Conservation (phyloP, 1,139 yeast genomes). For the Candida glucosophila region DNA sequence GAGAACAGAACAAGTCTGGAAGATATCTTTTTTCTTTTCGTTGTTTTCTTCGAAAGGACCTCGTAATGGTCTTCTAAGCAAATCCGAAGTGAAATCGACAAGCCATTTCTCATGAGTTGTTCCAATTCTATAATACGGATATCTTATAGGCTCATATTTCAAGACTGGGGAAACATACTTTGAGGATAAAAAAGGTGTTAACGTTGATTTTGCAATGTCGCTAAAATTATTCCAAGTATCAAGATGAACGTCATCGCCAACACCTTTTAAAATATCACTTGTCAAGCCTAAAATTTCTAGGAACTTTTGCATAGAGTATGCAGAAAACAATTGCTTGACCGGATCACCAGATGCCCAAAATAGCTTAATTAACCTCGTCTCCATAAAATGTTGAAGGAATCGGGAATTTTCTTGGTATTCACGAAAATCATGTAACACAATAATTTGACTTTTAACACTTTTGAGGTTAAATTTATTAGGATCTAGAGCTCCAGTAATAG, state of each 20-base stretch:
- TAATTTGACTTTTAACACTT: slow-evolving; percentile 32
- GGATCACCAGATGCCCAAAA: slow-evolving; percentile 92
- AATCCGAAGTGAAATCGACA: slow-evolving; percentile 54
- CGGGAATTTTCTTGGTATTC: slow-evolving; percentile 54
- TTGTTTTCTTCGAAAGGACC: slow-evolving; percentile 5
- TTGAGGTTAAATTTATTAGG: slow-evolving; percentile 49
- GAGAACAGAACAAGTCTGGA: slow-evolving; percentile 57
- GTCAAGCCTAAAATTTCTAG: slow-evolving; percentile 56
- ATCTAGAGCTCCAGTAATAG: slow-evolving; percentile 75
- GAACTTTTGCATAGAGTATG: slow-evolving; percentile 85
- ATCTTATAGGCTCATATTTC: slow-evolving; percentile 23
- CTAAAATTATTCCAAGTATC: slow-evolving; percentile 57
- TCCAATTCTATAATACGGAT: slow-evolving; percentile 26
- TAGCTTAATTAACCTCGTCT: slow-evolving; percentile 62
- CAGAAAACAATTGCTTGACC: slow-evolving; percentile 71
- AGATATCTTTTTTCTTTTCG: slow-evolving; percentile 31
- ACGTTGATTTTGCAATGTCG: slow-evolving; percentile 62
- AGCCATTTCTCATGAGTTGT: slow-evolving; percentile 56
- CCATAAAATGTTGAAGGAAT: slow-evolving; percentile 61
- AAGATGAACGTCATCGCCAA: slow-evolving; percentile 11
- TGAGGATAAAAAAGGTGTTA: slow-evolving; percentile 70
- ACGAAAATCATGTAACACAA: slow-evolving; percentile 52
- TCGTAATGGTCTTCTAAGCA: slow-evolving; percentile 37
- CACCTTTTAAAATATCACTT: slow-evolving; percentile 21
- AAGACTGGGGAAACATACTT: slow-evolving; percentile 54